These are phyloP conservation scores for Boletus speciosus DNA, from an alignment of 768 basidiomycete species.

Conservation along the genomic window DNA sequence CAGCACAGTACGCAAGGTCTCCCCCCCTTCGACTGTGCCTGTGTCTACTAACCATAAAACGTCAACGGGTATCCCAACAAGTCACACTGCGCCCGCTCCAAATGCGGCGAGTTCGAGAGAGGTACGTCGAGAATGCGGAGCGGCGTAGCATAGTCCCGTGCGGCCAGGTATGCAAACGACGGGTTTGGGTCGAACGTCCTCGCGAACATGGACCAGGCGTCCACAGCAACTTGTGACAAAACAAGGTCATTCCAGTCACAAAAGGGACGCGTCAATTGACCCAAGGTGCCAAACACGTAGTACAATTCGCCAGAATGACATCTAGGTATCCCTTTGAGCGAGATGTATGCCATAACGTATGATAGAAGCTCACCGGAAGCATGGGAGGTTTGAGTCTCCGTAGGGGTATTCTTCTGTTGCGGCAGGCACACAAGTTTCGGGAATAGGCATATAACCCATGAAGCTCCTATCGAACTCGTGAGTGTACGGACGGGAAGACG, in stretches of 20 bases:
- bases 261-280: constrained; percentile 39
- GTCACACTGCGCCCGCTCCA: constrained; percentile 6
- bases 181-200: constrained; percentile 49
- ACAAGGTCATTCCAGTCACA: constrained; percentile 46
- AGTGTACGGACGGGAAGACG: constrained; percentile 40
- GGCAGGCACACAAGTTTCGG: constrained; percentile 43
- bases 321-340: background rate
- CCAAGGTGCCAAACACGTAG: constrained; percentile 35
- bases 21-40: background rate
- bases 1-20: too few species aligned
- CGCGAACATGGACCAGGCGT: constrained; percentile 47
- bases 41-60: background rate
- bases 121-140: constrained; percentile 2
- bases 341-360: too few species aligned
- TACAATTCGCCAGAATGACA: constrained; percentile 34
- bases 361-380: constrained; percentile 35
- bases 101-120: constrained; percentile 1
- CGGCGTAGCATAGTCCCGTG: constrained; percentile 37
- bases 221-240: constrained; percentile 41
- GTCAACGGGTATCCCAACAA: constrained; percentile 7
- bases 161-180: constrained; percentile 36
- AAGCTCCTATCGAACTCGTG: constrained; percentile 50
- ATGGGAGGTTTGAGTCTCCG: constrained; percentile 46
- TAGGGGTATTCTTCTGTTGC: constrained; percentile 38
- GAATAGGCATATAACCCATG: constrained; percentile 43